phyloP scores from a whole-genome alignment of 257 asterid species.

The Leptodermis oblonga region DNA sequence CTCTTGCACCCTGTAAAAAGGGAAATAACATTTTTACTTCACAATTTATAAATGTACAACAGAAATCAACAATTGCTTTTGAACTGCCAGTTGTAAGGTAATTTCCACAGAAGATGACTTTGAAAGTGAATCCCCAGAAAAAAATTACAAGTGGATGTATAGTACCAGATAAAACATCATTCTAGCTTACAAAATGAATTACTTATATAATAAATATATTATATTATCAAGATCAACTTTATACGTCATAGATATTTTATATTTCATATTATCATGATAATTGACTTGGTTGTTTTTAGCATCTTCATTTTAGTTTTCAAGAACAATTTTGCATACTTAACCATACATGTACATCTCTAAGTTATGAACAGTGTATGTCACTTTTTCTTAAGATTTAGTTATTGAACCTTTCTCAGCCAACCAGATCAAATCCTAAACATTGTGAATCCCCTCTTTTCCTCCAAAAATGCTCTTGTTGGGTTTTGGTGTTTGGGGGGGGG shows the following conservation, averaged over 20 bases:
- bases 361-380: not conserved
- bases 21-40: not conserved
- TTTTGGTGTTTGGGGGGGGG: too few relatives aligned
- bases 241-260: not conserved
- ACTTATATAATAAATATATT: too few relatives aligned
- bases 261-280: too few relatives aligned
- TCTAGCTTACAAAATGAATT: not conserved
- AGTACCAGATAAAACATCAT: not conserved
- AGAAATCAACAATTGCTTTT: not conserved
- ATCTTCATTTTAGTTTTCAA: not conserved
- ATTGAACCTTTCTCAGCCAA: not conserved
- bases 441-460: not conserved
- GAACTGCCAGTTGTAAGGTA: not conserved
- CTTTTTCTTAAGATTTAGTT: not conserved
- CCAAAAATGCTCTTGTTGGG: not conserved
- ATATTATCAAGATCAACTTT: too few relatives aligned
- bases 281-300: not conserved
- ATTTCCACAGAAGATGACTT: not conserved
- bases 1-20: constrained; percentile 85
- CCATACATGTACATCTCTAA: not conserved
- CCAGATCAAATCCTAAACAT: not conserved
- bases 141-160: not conserved
- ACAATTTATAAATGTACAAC: not conserved
- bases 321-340: not conserved
- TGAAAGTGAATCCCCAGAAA: not conserved